Base-by-base conservation (phyloP, 148 eudicot genomes). In the Heliosperma pusillum region DNA sequence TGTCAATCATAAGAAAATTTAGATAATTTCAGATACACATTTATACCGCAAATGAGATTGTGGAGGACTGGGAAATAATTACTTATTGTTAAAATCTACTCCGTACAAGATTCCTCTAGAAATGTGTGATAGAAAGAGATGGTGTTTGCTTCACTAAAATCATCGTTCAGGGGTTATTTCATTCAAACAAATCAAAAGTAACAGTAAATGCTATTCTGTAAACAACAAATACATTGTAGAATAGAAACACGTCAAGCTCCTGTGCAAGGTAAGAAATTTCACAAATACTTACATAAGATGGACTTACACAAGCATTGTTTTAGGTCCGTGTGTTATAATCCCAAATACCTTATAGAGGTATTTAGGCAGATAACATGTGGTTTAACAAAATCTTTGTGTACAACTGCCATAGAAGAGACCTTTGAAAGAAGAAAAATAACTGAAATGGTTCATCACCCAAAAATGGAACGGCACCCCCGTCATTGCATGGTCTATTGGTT, bases 121-220 rank as follows among this genome's bases (percentile, higher is more conserved):
- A 12, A 56, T 66, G 57, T 66, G 57, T 1, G 59, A 44, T 9
- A 57, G 45, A 73, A 70, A 44, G 16, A 16, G 52, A 71, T 44
- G 75, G 76, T 70, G 72, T 26, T 71, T 70, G 65, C 71, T 45
- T 80, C 67, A 52, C 44, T 75, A 72, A 30, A 75, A 22, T 42
- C 79, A 77, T 45, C 15, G 15, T 45, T 45, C 15, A 12, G 10
- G 52, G 15, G 52, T 45, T 45, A 0, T 56, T 55, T 71, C n/a
- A 17, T 57, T 17, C 13, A 17, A n/a, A 27, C n/a, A 30, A 17
- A 25, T 15, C 12, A 25, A 53, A 16, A 19, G 20, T 56, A 53
- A 52, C 15, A 12, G 73, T 25, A 17, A 70, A 70, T 2, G 16
- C 22, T 26, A 71, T 19, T 30, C 0, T 24, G 57, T 55, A 71